phyloP scores from a whole-genome alignment of 2,329 filamentous ascomycete species.

The Curvularia verruculosa region DNA sequence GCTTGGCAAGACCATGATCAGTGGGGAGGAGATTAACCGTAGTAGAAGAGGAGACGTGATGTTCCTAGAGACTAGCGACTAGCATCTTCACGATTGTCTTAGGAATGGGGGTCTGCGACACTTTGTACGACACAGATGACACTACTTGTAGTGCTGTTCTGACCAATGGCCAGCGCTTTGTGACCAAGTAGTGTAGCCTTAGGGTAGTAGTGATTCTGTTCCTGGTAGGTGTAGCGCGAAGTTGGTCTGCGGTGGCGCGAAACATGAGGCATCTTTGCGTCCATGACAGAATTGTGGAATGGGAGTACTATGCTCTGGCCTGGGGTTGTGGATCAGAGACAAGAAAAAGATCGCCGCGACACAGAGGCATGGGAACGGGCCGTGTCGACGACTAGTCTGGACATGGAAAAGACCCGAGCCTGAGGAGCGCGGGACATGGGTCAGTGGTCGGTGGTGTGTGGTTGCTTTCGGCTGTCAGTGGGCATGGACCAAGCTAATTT shows the following conservation, averaged over 20 bases:
- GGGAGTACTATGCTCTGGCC: no score
- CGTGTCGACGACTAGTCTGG: slow-evolving; percentile 8
- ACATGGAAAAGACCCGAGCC: slow-evolving; percentile 5
- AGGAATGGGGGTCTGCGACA: slow-evolving; percentile 2
- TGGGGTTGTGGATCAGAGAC: slow-evolving; percentile 5
- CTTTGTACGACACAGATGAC: slow-evolving; percentile 1
- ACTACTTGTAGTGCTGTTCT: neutral
- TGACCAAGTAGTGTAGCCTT: slow-evolving; percentile 1
- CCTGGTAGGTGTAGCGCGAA: neutral
- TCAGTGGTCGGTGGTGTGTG: neutral
- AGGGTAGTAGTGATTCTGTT: neutral
- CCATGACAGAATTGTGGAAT: neutral
- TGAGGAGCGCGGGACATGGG: slow-evolving; percentile 1
- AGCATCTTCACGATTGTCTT: neutral
- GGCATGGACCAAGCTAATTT: neutral
- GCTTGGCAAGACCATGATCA: neutral
- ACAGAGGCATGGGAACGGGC: slow-evolving; percentile 13
- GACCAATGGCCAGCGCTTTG: neutral
- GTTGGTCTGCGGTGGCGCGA: neutral
- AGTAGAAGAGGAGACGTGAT: neutral
- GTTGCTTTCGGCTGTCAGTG: neutral
- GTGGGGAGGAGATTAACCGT: neutral
- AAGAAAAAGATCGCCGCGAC: slow-evolving; percentile 4
- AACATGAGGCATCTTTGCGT: neutral
- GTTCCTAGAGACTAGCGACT: neutral